Percentiles rank a stretch among this genome's conserved stretches.
phyloP scores from a whole-genome alignment of 345 rosid genomes.

The Pugionium dolabratum region DNA sequence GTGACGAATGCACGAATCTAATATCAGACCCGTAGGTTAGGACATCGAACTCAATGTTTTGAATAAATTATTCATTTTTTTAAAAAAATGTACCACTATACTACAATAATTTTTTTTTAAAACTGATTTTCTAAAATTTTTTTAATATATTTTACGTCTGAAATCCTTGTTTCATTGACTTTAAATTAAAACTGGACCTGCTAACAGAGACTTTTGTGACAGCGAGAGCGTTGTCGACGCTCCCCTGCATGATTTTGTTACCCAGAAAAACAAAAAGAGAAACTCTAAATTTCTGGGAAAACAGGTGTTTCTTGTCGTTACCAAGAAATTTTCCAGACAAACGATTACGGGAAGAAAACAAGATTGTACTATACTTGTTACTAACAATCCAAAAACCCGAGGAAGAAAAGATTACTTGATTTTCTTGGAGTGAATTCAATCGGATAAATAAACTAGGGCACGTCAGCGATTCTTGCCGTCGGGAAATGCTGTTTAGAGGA shows the following conservation, averaged over 20 bases:
- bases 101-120: too few relatives aligned
- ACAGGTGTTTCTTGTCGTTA: background rate
- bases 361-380: too few relatives aligned
- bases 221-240: slow-evolving; percentile 80
- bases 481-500: too few relatives aligned
- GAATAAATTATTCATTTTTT: too few relatives aligned
- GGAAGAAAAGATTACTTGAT: background rate
- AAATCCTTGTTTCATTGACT: too few relatives aligned
- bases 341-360: background rate
- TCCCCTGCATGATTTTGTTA: slow-evolving; percentile 57
- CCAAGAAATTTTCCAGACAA: background rate
- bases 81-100: too few relatives aligned
- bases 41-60: too few relatives aligned
- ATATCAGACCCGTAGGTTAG: too few relatives aligned
- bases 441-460: background rate
- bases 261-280: background rate
- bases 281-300: background rate
- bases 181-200: too few relatives aligned
- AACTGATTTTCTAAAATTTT: too few relatives aligned
- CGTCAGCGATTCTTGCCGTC: slow-evolving; percentile 46
- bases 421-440: background rate
- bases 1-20: too few relatives aligned
- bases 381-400: background rate
- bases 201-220: slow-evolving; percentile 54
- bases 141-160: too few relatives aligned